Evolutionary conservation across 257 asterid genomes (phyloP).

Genomic region (Leptodermis oblonga): DNA sequence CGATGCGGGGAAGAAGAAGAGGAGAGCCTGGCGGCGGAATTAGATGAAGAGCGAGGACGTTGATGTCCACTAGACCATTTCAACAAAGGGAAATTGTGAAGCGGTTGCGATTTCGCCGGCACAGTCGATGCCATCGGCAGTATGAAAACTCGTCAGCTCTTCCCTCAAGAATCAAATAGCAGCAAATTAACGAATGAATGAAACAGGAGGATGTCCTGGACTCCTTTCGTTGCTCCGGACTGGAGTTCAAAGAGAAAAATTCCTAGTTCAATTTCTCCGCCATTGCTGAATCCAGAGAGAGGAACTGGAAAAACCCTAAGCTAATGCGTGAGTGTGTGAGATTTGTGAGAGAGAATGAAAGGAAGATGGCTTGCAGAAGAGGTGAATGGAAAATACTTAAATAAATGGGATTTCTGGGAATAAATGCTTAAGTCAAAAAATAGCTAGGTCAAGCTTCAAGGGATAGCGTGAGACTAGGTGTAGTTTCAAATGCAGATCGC

Average conservation of each 20-base stretch:
- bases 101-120: constrained; percentile 16
- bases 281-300: background rate
- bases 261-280: background rate
- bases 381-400: no score
- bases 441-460: no score
- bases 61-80: constrained; percentile 15
- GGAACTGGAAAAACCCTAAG: background rate
- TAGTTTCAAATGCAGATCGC: no score
- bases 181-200: background rate
- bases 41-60: constrained; percentile 7
- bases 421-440: no score
- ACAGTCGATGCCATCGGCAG: constrained; percentile 19
- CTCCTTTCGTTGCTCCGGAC: background rate
- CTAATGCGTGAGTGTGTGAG: background rate
- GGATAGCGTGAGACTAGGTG: no score
- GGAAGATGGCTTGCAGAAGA: constrained; percentile 1
- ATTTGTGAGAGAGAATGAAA: background rate
- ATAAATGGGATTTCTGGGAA: no score
- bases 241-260: background rate
- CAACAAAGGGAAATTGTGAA: constrained; percentile 18
- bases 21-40: background rate
- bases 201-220: no score
- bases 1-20: constrained; percentile 15
- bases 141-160: background rate
- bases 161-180: background rate